Conservation (phyloP, 1,139 yeast species). For the Saccharomycopsis crataegensis region DNA sequence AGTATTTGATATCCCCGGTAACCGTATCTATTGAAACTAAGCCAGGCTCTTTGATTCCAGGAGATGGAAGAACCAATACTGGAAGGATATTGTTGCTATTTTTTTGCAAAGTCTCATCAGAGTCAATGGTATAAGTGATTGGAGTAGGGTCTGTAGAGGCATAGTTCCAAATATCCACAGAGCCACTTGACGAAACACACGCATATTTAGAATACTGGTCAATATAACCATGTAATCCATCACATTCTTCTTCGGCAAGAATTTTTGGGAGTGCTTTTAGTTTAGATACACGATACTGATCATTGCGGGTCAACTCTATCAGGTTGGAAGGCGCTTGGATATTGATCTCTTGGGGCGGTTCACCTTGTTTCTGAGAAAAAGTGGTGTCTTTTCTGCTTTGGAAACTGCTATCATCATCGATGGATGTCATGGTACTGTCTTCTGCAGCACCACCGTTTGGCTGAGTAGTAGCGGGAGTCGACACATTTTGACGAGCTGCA, state of each 20-base stretch:
- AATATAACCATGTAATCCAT: slow-evolving; percentile 38
- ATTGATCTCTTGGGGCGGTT: background rate
- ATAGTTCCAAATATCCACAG: slow-evolving; percentile 66
- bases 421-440: background rate
- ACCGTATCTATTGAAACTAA: slow-evolving; percentile 50
- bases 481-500: background rate
- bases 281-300: slow-evolving; percentile 51
- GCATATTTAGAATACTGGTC: slow-evolving; percentile 52
- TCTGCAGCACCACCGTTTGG: background rate
- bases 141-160: slow-evolving; percentile 54
- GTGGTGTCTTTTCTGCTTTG: background rate
- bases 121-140: slow-evolving; percentile 30
- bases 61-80: slow-evolving; percentile 57
- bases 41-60: slow-evolving; percentile 63
- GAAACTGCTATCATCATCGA: background rate
- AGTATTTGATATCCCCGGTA: slow-evolving; percentile 51
- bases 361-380: background rate
- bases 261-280: slow-evolving; percentile 52
- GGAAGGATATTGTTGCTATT: slow-evolving; percentile 32
- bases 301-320: slow-evolving; percentile 51
- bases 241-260: slow-evolving; percentile 26
- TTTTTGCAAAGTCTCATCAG: background rate
- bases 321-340: slow-evolving; percentile 7
- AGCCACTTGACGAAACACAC: slow-evolving; percentile 41
- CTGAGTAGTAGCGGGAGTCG: background rate